Conservation (phyloP, 192 early-diverging fungal genomes). For the Linderina pennispora region DNA sequence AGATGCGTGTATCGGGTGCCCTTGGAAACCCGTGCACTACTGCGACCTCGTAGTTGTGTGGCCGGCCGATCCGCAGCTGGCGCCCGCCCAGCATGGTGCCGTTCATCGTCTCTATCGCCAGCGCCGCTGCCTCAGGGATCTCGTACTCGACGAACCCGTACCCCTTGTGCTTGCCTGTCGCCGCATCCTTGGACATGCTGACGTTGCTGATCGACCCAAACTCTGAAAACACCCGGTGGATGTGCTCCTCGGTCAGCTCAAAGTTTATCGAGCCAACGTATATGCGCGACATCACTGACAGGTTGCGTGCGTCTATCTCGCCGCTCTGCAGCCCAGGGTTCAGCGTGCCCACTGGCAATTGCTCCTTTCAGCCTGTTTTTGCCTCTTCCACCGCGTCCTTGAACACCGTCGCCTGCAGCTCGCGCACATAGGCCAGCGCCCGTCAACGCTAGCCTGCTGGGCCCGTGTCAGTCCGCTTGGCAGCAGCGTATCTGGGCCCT, state of each 20-base stretch:
- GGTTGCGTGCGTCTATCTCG: slow-evolving; percentile 38
- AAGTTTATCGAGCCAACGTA: slow-evolving; percentile 87
- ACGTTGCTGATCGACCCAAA: slow-evolving; percentile 73
- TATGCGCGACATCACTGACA: slow-evolving; percentile 50
- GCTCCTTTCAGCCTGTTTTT: slow-evolving; percentile 16
- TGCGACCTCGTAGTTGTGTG: slow-evolving; percentile 71
- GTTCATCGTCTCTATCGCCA: slow-evolving; percentile 77
- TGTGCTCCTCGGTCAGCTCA: slow-evolving; percentile 74
- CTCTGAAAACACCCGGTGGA: slow-evolving; percentile 68
- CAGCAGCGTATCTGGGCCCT: slow-evolving; percentile 16
- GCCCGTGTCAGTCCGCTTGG: slow-evolving; percentile 22
- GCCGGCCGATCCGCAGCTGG: slow-evolving; percentile 73
- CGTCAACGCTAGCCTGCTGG: slow-evolving; percentile 26
- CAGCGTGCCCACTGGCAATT: slow-evolving; percentile 12
- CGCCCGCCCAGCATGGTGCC: slow-evolving; percentile 78
- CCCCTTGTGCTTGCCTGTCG: slow-evolving; percentile 69
- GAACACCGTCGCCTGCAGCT: slow-evolving; percentile 45
- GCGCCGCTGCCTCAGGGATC: slow-evolving; percentile 72
- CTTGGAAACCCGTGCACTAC: slow-evolving; percentile 56
- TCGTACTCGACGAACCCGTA: slow-evolving; percentile 91
- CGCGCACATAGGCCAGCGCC: slow-evolving; percentile 37
- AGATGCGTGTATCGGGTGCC: slow-evolving; percentile 63
- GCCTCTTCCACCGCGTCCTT: slow-evolving; percentile 28
- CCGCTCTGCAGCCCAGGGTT: slow-evolving; percentile 37
- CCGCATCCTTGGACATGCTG: slow-evolving; percentile 74